Evolutionary conservation across 495 filamentous ascomycete species (phyloP).

Genomic region (Penicillium fimorum): DNA sequence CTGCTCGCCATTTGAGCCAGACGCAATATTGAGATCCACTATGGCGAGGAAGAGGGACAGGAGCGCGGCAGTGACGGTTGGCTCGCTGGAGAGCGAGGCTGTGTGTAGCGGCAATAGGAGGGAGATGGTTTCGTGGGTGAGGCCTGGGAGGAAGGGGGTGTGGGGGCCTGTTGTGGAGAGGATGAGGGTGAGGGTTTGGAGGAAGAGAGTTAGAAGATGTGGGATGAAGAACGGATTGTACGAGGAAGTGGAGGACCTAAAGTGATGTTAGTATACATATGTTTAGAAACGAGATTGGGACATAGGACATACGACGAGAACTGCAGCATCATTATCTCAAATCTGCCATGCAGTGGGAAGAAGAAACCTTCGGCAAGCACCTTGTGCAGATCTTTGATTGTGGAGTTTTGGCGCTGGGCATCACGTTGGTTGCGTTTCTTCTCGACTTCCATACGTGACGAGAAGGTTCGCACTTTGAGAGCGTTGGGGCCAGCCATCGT

Average conservation of each 20-base stretch:
- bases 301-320: conserved; percentile 37
- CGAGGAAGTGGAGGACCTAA: conserved; percentile 35
- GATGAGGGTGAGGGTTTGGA: conserved; percentile 51
- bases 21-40: conserved; percentile 70
- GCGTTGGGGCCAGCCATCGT: conserved; percentile 73
- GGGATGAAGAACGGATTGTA: conserved; percentile 44
- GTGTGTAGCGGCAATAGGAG: conserved; percentile 48
- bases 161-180: conserved; percentile 51
- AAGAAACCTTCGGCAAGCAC: conserved; percentile 80
- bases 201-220: conserved; percentile 49
- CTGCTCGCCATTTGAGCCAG: conserved; percentile 57
- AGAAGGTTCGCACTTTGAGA: conserved; percentile 81
- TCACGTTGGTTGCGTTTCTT: conserved; percentile 55
- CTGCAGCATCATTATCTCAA: conserved; percentile 47
- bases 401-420: conserved; percentile 47
- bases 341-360: conserved; percentile 62
- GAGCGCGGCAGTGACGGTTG: conserved; percentile 65
- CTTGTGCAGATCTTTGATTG: conserved; percentile 71
- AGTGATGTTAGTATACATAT: conserved; percentile 7
- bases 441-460: conserved; percentile 66
- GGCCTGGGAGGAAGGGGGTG: conserved; percentile 41
- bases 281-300: neutral
- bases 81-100: conserved; percentile 51
- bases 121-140: conserved; percentile 46
- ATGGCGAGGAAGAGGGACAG: conserved; percentile 78